These are phyloP conservation scores for Citrus reticulata DNA, from an alignment of 345 rosid species.

Conservation along the genomic window DNA sequence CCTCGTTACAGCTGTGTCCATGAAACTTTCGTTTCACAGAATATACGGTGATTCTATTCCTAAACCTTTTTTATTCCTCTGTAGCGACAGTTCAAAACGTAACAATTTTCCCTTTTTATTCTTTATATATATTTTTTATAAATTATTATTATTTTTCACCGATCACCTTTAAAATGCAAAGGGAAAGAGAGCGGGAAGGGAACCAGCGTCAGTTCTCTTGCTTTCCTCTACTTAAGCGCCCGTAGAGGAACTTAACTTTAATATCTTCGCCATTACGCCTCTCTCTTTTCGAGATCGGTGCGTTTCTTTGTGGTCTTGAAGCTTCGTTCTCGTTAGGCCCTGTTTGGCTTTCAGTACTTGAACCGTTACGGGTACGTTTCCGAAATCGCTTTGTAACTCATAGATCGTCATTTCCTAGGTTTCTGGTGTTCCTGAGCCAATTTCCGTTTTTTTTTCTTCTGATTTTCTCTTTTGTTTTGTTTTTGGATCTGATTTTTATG, in stretches of 20 bases:
- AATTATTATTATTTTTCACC: background rate
- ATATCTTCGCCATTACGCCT: background rate
- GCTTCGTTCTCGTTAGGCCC: background rate
- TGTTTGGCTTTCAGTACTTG: slow-evolving; percentile 7
- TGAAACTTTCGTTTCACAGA: slow-evolving; percentile 16
- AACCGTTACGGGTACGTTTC: slow-evolving; percentile 37
- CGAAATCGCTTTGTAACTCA: slow-evolving; percentile 7
- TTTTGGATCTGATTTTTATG: slow-evolving; percentile 18
- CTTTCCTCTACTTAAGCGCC: slow-evolving; percentile 26
- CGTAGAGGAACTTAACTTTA: background rate
- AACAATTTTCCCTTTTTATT: slow-evolving; percentile 5
- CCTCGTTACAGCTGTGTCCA: slow-evolving; percentile 14
- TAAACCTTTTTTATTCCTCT: background rate
- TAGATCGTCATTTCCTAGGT: slow-evolving; percentile 14
- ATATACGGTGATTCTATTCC: slow-evolving; percentile 14
- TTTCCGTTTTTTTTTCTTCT: background rate
- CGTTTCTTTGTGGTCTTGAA: slow-evolving; percentile 4
- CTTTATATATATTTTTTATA: background rate
- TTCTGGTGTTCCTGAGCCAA: background rate
- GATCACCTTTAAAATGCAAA: slow-evolving; percentile 26
- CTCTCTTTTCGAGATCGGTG: slow-evolving; percentile 37
- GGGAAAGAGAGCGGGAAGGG: slow-evolving; percentile 43
- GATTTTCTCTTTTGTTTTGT: background rate
- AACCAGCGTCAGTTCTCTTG: slow-evolving; percentile 14
- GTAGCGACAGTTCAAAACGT: background rate